Evolutionary conservation across 31 red algal species (phyloP).

Genomic region (Asparagopsis taxiformis): DNA sequence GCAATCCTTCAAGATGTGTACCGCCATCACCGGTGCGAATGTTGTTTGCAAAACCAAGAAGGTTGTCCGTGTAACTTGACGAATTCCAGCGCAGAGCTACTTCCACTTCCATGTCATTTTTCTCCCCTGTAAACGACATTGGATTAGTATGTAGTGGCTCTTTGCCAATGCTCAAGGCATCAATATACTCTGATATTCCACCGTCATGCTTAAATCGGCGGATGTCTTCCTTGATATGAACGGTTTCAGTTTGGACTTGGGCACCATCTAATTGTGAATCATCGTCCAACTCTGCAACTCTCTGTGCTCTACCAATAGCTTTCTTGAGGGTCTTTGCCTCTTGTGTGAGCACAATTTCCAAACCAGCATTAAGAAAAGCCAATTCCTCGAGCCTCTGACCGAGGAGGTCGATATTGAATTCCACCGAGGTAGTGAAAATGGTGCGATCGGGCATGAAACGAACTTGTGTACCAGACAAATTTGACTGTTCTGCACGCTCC

Average conservation of each 20-base stretch:
- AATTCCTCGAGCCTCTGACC: constrained; percentile 86
- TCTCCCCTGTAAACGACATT: constrained; percentile 45
- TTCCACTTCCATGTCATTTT: constrained; percentile 70
- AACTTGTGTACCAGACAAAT: constrained; percentile 74
- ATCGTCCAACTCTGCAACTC: neutral
- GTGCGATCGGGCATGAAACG: constrained; percentile 86
- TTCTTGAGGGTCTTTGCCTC: constrained; percentile 11
- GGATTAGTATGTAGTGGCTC: constrained; percentile 47
- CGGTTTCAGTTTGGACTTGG: neutral
- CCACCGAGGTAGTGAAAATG: constrained; percentile 78
- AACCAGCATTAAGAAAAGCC: constrained; percentile 95
- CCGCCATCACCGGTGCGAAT: constrained; percentile 98
- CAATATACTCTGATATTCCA: constrained; percentile 91
- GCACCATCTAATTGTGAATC: neutral
- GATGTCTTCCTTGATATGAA: constrained; percentile 1
- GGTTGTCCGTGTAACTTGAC: constrained; percentile 85
- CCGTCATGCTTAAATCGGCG: constrained; percentile 65
- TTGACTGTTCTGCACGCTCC: neutral
- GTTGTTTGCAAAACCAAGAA: constrained; percentile 98
- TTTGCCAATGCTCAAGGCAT: constrained; percentile 64
- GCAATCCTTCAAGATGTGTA: constrained; percentile 93
- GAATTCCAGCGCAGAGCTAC: constrained; percentile 91
- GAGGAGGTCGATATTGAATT: constrained; percentile 73
- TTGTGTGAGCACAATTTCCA: constrained; percentile 74
- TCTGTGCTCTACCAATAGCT: neutral